A percentile compares a stretch with the other conserved stretches of the same genome.
phyloP scores from a whole-genome alignment of 2,329 filamentous ascomycete species.

The Calonectria hongkongensis region DNA sequence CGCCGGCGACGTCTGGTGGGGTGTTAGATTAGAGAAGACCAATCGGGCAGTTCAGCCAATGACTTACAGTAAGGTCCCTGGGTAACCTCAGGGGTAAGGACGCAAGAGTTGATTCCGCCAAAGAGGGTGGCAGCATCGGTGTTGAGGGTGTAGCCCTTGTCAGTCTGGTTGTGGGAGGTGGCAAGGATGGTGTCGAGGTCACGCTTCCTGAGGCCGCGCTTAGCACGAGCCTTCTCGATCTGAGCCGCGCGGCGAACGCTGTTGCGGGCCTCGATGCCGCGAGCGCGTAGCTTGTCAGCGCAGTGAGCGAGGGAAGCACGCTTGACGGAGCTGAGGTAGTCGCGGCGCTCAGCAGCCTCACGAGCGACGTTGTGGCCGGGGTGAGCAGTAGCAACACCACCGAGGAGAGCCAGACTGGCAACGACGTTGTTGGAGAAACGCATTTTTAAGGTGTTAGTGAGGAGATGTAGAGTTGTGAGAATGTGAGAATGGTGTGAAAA shows the following conservation, averaged over 20 bases:
- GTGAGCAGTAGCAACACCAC: slow-evolving; percentile 60
- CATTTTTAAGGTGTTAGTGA: slow-evolving; percentile 29
- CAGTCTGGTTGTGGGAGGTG: slow-evolving; percentile 62
- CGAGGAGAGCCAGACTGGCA: slow-evolving; percentile 40
- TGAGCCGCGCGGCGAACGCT: slow-evolving; percentile 65
- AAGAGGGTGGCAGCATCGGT: slow-evolving; percentile 61
- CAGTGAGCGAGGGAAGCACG: slow-evolving; percentile 68
- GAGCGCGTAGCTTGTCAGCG: slow-evolving; percentile 65
- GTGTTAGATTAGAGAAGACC: slow-evolving; percentile 6
- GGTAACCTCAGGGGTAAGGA: slow-evolving; percentile 70
- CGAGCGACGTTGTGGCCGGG: slow-evolving; percentile 69
- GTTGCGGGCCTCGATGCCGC: slow-evolving; percentile 66
- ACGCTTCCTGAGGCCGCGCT: slow-evolving; percentile 58
- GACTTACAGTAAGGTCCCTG: slow-evolving; percentile 66
- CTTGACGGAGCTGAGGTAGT: slow-evolving; percentile 62
- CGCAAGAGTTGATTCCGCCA: slow-evolving; percentile 64
- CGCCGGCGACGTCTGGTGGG: slow-evolving; percentile 56
- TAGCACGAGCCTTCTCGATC: slow-evolving; percentile 64
- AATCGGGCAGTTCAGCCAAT: accelerated
- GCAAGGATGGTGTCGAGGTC: slow-evolving; percentile 58
- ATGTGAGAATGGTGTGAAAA: background rate
- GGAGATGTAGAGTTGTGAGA: background rate
- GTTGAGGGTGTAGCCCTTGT: slow-evolving; percentile 55
- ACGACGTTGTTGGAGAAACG: slow-evolving; percentile 45
- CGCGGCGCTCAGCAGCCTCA: slow-evolving; percentile 69